Percentiles rank a stretch among this genome's conserved stretches.
Evolutionary conservation across 345 rosid genomes (phyloP).

Genomic region (Ailanthus altissimus): DNA sequence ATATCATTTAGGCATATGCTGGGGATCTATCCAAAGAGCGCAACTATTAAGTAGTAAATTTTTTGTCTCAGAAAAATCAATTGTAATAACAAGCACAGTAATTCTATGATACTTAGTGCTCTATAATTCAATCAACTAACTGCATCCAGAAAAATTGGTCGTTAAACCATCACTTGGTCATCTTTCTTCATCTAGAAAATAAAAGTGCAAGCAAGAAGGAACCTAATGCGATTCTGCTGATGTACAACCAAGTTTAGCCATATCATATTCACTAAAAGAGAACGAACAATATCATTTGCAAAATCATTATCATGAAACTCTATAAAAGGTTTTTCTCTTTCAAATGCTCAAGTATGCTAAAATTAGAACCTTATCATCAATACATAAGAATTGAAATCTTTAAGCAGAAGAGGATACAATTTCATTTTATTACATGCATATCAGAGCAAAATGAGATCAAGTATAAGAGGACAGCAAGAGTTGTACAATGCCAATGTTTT

Average conservation of each 20-base stretch:
- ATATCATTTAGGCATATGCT: neutral
- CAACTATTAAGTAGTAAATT: neutral
- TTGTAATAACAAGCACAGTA: neutral
- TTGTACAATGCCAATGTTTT: neutral
- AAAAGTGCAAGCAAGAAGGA: no score
- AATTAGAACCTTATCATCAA: neutral
- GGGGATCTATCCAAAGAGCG: neutral
- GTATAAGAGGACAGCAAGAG: neutral
- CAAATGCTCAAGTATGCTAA: neutral
- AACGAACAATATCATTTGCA: neutral
- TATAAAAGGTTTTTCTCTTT: neutral
- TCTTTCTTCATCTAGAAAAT: neutral
- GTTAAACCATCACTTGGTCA: neutral
- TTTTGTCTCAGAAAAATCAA: neutral
- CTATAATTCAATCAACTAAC: neutral
- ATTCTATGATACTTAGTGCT: neutral
- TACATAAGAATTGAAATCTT: neutral
- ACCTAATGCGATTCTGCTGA: no score
- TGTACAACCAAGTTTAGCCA: neutral
- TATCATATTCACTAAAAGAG: neutral
- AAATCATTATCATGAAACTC: neutral
- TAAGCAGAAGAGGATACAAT: neutral
- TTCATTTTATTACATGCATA: neutral
- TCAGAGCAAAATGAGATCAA: neutral
- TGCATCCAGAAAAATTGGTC: neutral